Evolutionary conservation across 1,284 basidiomycete species (phyloP).

Genomic region (Papiliotrema laurentii): DNA sequence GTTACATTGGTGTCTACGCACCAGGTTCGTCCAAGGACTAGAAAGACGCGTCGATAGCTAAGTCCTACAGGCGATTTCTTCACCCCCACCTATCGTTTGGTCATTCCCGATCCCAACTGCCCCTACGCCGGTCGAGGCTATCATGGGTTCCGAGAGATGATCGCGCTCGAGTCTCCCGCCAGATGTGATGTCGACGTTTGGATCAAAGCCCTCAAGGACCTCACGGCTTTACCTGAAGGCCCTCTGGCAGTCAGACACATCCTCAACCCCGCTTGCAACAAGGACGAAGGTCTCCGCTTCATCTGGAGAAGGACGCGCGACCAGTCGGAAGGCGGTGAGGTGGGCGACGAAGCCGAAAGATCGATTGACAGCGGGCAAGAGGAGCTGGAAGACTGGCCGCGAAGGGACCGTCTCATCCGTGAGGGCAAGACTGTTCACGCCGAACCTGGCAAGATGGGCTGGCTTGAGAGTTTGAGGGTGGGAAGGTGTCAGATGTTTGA

Average conservation of each 20-base stretch:
- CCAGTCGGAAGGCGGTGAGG: neutral
- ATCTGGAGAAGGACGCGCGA: no score
- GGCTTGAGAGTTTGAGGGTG: no score
- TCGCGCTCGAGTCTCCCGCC: slow-evolving; percentile 9
- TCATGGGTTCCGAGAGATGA: slow-evolving; percentile 11
- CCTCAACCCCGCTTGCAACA: slow-evolving; percentile 8
- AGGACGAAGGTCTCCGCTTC: slow-evolving; percentile 16
- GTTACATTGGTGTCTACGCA: slow-evolving; percentile 5
- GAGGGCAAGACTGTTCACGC: slow-evolving; percentile 8
- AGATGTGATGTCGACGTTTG: slow-evolving; percentile 10
- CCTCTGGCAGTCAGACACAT: slow-evolving; percentile 15
- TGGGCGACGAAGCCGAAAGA: no score
- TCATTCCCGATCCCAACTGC: slow-evolving; percentile 5
- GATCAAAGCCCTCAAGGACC: slow-evolving; percentile 1
- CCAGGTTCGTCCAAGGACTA: slow-evolving; percentile 1
- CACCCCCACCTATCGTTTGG: slow-evolving; percentile 9
- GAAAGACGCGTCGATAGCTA: neutral
- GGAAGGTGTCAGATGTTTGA: no score
- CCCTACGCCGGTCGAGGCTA: slow-evolving; percentile 8
- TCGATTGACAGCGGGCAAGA: no score
- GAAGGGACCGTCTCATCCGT: slow-evolving; percentile 9
- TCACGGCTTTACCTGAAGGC: neutral
- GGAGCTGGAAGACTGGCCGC: slow-evolving; percentile 17
- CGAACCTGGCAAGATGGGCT: neutral
- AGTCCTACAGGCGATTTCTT: slow-evolving; percentile 8